phyloP scores from a whole-genome alignment of 2,329 filamentous ascomycete genomes.

The Ophiostoma montium region DNA sequence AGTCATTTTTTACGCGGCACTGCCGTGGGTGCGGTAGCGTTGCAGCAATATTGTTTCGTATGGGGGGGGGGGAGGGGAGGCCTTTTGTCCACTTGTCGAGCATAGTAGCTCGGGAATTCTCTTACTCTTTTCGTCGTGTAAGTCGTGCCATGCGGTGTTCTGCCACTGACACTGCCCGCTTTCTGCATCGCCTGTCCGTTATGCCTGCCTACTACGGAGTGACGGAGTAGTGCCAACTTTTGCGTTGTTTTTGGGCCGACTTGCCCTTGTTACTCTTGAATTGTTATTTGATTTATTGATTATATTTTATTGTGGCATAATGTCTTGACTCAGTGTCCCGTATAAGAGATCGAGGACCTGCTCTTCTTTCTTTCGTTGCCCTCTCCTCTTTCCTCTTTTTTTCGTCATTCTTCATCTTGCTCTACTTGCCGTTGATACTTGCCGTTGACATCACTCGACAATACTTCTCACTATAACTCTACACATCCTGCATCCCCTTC shows the following conservation, averaged over 20 bases:
- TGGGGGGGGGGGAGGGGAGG: too few species aligned
- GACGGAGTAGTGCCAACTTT: background rate
- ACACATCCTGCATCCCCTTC: background rate
- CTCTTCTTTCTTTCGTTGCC: background rate
- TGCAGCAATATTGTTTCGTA: too few species aligned
- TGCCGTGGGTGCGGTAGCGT: too few species aligned
- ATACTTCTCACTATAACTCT: background rate
- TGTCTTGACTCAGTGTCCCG: background rate
- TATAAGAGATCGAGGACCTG: background rate
- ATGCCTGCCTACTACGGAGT: too few species aligned
- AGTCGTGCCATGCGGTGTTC: constrained; percentile 1
- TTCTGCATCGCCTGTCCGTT: background rate
- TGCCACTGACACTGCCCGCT: background rate
- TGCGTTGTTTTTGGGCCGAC: constrained; percentile 1
- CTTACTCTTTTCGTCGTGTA: constrained; percentile 9
- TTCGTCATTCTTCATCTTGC: background rate
- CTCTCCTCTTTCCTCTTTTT: background rate
- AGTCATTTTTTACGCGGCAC: background rate
- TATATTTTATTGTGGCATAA: background rate
- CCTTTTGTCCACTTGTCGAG: background rate
- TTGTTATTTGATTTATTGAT: background rate
- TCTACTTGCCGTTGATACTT: background rate
- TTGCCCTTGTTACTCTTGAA: background rate
- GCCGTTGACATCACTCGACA: background rate
- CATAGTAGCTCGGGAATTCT: background rate